Conservation (phyloP, 2,329 filamentous ascomycete species). For the Periconia sp. region DNA sequence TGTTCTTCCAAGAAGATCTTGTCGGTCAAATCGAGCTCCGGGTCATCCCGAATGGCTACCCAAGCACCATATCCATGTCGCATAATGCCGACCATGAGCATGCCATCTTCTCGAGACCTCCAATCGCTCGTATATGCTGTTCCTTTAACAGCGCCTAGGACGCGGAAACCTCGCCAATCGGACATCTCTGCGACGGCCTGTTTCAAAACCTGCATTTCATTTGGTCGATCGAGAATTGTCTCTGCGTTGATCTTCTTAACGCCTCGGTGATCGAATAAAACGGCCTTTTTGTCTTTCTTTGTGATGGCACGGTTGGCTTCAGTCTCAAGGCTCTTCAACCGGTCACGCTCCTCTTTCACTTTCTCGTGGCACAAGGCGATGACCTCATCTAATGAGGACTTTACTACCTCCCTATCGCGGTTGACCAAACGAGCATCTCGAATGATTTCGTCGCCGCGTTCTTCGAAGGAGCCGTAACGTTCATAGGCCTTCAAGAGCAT, state of each 20-base stretch:
- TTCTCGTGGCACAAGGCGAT: conserved; percentile 70
- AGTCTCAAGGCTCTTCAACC: conserved; percentile 65
- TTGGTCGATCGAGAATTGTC: conserved; percentile 87
- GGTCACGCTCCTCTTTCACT: conserved; percentile 71
- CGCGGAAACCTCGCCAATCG: conserved; percentile 78
- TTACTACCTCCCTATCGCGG: conserved; percentile 79
- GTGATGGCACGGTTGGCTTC: conserved; percentile 78
- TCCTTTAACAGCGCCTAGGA: conserved; percentile 88
- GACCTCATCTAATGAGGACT: conserved; percentile 74
- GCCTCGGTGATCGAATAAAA: conserved; percentile 90
- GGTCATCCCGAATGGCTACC: conserved; percentile 90
- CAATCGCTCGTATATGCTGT: conserved; percentile 90
- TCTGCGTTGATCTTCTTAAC: conserved; percentile 96
- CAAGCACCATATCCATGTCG: conserved; percentile 95
- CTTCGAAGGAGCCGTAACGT: conserved; percentile 85
- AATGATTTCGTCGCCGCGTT: conserved; percentile 83
- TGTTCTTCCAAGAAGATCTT: conserved; percentile 98
- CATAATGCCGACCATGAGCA: conserved; percentile 92
- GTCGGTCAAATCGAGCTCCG: conserved; percentile 79
- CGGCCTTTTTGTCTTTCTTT: conserved; percentile 97
- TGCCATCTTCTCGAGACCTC: conserved; percentile 92
- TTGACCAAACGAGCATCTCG: conserved; percentile 82
- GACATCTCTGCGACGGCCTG: conserved; percentile 65
- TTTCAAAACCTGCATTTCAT: conserved; percentile 82
- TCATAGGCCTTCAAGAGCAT: conserved; percentile 90